phyloP scores from a whole-genome alignment of 2,329 filamentous ascomycete genomes.

The Kalaharituber pfeilii region DNA sequence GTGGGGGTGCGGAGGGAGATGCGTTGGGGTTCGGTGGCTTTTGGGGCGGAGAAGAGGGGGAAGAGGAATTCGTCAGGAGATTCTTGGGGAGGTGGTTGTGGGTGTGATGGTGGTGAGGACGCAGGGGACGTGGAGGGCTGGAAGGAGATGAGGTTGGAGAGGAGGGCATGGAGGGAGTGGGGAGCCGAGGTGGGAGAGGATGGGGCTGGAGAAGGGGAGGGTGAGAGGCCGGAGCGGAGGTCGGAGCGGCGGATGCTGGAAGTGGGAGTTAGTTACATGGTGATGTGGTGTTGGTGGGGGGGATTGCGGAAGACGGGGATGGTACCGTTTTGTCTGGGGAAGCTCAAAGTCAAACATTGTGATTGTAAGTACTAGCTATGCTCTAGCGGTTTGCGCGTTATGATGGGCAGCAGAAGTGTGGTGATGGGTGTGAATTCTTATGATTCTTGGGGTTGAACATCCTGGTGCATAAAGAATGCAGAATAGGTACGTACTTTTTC shows the following conservation, averaged over 20 bases:
- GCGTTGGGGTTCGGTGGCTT: neutral
- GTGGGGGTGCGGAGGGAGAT: neutral
- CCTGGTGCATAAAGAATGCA: too few relatives aligned
- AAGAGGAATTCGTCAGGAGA: neutral
- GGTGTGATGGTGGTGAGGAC: neutral
- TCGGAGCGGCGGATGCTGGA: neutral
- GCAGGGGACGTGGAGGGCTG: neutral
- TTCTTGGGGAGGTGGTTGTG: neutral
- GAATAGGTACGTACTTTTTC: too few relatives aligned
- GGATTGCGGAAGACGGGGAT: neutral
- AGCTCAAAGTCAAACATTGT: conserved; percentile 1
- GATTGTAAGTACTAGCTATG: too few relatives aligned
- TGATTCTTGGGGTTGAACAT: too few relatives aligned
- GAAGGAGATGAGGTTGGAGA: neutral
- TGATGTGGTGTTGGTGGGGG: neutral
- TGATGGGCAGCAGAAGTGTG: too few relatives aligned
- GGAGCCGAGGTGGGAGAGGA: neutral
- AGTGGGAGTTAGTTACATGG: neutral
- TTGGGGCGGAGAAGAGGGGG: neutral
- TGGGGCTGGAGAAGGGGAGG: neutral
- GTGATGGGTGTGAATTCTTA: too few relatives aligned
- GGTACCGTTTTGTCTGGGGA: neutral
- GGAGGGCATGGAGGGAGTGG: neutral
- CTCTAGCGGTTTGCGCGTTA: too few relatives aligned
- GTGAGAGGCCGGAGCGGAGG: neutral